These are phyloP conservation scores for Ophidiomyces ophidiicola DNA, from an alignment of 2,329 filamentous ascomycete genomes.

Conservation along the genomic window DNA sequence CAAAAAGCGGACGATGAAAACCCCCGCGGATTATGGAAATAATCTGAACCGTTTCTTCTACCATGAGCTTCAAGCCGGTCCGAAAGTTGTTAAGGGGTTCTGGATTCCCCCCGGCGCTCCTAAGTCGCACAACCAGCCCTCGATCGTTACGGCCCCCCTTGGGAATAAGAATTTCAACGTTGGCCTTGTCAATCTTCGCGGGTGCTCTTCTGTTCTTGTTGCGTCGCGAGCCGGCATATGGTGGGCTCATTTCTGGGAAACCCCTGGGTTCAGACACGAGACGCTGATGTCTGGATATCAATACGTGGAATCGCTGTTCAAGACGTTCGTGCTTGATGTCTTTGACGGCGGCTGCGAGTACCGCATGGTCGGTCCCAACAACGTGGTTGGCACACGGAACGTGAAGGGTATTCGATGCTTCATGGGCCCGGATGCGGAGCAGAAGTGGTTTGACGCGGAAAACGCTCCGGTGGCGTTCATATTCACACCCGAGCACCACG, in stretches of 20 bases:
- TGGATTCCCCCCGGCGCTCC: not conserved
- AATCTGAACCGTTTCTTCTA: slow-evolving; percentile 1
- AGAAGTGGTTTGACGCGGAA: not conserved
- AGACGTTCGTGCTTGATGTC: not conserved
- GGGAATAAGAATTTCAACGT: not conserved
- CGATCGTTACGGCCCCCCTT: not conserved
- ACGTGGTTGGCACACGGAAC: not conserved
- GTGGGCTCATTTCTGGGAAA: slow-evolving; percentile 9
- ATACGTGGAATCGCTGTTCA: not conserved
- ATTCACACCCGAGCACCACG: not conserved
- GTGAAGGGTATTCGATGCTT: not conserved
- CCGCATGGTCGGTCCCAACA: too few species aligned
- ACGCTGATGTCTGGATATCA: not conserved
- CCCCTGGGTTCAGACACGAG: slow-evolving; percentile 1
- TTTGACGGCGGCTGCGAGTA: not conserved
- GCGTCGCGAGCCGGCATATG: not conserved
- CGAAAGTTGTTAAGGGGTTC: not conserved
- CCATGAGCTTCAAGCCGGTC: not conserved
- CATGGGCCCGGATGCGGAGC: not conserved
- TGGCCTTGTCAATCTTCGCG: not conserved
- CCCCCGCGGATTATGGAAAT: not conserved
- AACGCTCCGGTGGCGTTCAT: not conserved
- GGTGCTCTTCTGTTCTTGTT: slow-evolving; percentile 3
- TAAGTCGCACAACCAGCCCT: not conserved
- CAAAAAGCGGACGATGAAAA: not conserved